A percentile compares a stretch with the other conserved stretches of the same genome.
Conservation (phyloP, 164 flowering plant genomes). For the Magnolia changhungtana region DNA sequence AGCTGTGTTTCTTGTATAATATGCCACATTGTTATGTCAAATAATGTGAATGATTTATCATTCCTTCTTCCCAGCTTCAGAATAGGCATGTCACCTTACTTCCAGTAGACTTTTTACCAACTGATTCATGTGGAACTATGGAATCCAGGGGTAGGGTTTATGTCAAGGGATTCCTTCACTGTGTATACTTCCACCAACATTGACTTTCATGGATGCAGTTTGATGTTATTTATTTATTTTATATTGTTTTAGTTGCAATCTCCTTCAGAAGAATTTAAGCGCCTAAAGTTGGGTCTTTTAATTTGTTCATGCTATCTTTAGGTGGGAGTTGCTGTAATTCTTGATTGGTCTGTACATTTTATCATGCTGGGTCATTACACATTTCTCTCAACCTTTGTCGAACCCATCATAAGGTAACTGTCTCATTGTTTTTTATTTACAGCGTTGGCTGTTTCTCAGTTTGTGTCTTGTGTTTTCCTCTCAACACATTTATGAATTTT, state of each 20-base stretch:
- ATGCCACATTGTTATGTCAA: neutral
- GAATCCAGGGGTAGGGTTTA: neutral
- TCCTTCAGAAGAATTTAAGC: no score
- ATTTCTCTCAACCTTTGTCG: conserved; percentile 63
- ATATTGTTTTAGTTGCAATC: neutral
- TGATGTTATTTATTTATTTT: neutral
- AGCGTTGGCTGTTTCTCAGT: neutral
- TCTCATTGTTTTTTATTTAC: neutral
- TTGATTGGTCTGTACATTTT: conserved; percentile 90
- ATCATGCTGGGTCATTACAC: conserved; percentile 81
- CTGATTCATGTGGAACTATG: no score
- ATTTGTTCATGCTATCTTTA: conserved; percentile 17
- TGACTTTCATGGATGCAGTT: neutral
- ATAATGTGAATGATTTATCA: neutral
- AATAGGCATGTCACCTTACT: neutral
- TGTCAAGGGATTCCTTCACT: neutral
- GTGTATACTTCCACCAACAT: neutral
- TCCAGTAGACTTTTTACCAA: no score
- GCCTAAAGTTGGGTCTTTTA: neutral
- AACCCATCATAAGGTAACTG: conserved; percentile 66
- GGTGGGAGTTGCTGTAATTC: conserved; percentile 83
- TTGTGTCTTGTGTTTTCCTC: neutral
- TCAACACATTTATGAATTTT: neutral
- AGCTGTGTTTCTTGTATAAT: neutral
- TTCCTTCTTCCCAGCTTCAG: neutral